These are phyloP conservation scores for Podila epicladia DNA, from an alignment of 192 early-diverging fungal species.

Conservation along the genomic window DNA sequence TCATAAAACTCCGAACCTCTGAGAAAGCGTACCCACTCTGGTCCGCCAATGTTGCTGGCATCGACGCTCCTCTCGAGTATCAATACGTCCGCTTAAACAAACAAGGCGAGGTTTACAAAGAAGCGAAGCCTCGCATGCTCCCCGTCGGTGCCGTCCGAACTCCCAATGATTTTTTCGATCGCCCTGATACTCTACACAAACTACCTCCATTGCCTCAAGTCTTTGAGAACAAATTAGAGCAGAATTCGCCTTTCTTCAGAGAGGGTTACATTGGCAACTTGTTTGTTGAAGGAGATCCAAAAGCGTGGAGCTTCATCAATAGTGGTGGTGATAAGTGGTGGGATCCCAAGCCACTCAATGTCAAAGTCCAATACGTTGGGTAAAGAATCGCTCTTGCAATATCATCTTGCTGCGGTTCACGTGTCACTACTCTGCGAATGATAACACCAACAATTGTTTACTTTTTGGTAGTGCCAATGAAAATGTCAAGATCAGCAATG, in stretches of 20 bases:
- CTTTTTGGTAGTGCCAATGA: conserved; percentile 10
- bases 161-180: background rate
- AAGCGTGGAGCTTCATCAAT: conserved; percentile 5
- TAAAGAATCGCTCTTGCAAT: background rate
- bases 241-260: conserved; percentile 23
- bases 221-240: conserved; percentile 7
- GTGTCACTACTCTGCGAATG: background rate
- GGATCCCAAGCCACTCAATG: conserved; percentile 7
- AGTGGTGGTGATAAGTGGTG: conserved; percentile 17
- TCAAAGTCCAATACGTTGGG: conserved; percentile 18
- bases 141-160: background rate
- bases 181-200: background rate
- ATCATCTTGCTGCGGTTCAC: background rate
- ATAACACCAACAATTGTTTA: conserved; percentile 8
- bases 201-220: background rate
- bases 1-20: too few relatives aligned
- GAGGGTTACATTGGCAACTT: conserved; percentile 17
- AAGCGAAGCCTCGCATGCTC: conserved; percentile 6
- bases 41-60: conserved; percentile 4
- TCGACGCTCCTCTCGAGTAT: background rate
- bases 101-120: conserved; percentile 3
- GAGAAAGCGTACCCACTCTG: background rate
- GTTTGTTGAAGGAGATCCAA: conserved; percentile 14
- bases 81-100: background rate
- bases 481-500: conserved; percentile 13